A percentile compares a stretch with the other conserved stretches of the same genome.
Evolutionary conservation across 2,329 filamentous ascomycete genomes (phyloP).

Genomic region (Fusarium irregulare): DNA sequence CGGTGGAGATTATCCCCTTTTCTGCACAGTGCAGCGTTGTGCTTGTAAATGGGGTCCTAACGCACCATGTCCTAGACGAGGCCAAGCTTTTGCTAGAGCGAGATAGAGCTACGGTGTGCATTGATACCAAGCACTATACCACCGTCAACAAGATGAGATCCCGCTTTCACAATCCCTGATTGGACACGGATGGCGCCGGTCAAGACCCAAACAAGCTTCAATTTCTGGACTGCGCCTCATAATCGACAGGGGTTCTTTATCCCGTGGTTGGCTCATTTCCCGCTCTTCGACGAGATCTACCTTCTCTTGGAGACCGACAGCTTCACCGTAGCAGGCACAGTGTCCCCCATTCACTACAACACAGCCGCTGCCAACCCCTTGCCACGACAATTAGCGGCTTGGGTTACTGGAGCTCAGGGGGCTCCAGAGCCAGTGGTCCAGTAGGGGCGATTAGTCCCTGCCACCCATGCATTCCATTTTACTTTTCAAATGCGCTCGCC

Average conservation of each 20-base stretch:
- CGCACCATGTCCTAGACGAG: neutral
- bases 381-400: conserved; percentile 35
- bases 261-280: conserved; percentile 23
- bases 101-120: conserved; percentile 33
- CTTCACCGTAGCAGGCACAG: conserved; percentile 28
- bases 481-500: conserved; percentile 36
- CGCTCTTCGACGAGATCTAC: conserved; percentile 18
- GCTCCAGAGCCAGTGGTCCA: conserved; percentile 9
- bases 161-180: conserved; percentile 29
- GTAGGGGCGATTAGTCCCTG: conserved; percentile 21
- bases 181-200: conserved; percentile 30
- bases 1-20: conserved; percentile 47
- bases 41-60: conserved; percentile 12
- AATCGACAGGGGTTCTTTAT: conserved; percentile 22
- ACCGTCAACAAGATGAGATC: conserved; percentile 46
- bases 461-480: conserved; percentile 34
- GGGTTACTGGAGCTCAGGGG: conserved; percentile 24
- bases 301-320: conserved; percentile 6
- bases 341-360: conserved; percentile 24
- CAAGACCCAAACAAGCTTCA: conserved; percentile 44
- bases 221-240: conserved; percentile 43
- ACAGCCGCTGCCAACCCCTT: conserved; percentile 29
- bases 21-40: conserved; percentile 37
- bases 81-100: conserved; percentile 22
- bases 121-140: conserved; percentile 38